Evolutionary conservation across 306 rosid genomes (phyloP).

Genomic region (Oxytropis ochrocephala): DNA sequence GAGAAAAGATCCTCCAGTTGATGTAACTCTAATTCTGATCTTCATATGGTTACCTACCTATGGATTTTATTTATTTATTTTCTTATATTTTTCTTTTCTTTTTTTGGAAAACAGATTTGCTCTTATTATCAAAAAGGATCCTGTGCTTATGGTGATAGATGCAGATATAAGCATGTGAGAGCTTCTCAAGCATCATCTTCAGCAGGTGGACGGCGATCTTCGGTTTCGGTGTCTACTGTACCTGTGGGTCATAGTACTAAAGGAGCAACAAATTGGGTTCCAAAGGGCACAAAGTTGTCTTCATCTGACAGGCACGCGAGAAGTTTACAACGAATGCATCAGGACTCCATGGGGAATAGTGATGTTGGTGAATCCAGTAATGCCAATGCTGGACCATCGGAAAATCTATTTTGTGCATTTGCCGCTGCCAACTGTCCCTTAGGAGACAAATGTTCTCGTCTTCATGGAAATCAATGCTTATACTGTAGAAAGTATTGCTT

Average conservation of each 20-base stretch:
- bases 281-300: constrained; percentile 30
- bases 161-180: constrained; percentile 74
- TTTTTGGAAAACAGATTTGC: constrained; percentile 47
- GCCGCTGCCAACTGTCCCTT: constrained; percentile 75
- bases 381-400: constrained; percentile 35
- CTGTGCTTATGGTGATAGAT: constrained; percentile 81
- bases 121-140: constrained; percentile 63
- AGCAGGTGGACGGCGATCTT: constrained; percentile 29
- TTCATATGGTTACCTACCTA: neutral
- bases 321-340: constrained; percentile 26
- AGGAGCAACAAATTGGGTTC: constrained; percentile 41
- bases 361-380: constrained; percentile 37
- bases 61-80: neutral
- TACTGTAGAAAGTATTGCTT: constrained; percentile 77
- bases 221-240: constrained; percentile 30
- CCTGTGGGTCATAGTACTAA: neutral
- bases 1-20: constrained; percentile 48
- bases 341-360: constrained; percentile 20
- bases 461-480: constrained; percentile 77
- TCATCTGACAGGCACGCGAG: constrained; percentile 35
- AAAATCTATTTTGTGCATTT: constrained; percentile 53
- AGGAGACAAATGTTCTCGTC: constrained; percentile 56
- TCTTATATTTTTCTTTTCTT: neutral
- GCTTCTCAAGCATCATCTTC: constrained; percentile 47
- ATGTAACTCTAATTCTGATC: constrained; percentile 29